These are phyloP conservation scores for Gamarada debralockiae DNA, from an alignment of 495 filamentous ascomycete genomes.

Conservation along the genomic window DNA sequence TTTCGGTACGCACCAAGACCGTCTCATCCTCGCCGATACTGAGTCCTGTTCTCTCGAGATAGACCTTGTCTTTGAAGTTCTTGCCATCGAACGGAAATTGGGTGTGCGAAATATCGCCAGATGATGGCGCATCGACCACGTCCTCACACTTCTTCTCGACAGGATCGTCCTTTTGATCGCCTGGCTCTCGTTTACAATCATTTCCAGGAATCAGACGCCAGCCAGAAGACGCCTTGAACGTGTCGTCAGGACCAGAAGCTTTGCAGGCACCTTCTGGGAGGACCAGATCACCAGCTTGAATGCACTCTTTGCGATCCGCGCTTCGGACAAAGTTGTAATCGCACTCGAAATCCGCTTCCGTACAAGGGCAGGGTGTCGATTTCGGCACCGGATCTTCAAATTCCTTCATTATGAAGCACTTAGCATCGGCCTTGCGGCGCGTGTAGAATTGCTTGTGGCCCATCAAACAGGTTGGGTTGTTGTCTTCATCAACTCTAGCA, in stretches of 20 bases:
- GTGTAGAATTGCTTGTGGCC: constrained; percentile 82
- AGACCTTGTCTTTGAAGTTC: constrained; percentile 61
- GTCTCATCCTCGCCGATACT: constrained; percentile 71
- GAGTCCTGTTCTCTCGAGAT: constrained; percentile 74
- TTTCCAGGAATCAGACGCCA: constrained; percentile 93
- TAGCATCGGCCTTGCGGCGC: constrained; percentile 75
- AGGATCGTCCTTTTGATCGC: constrained; percentile 54
- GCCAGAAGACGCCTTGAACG: constrained; percentile 78
- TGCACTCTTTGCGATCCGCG: constrained; percentile 55
- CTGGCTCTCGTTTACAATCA: constrained; percentile 57
- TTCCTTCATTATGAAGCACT: constrained; percentile 85
- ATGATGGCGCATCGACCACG: constrained; percentile 37
- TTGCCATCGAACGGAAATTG: constrained; percentile 54
- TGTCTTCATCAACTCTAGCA: constrained; percentile 70
- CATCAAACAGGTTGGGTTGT: constrained; percentile 86
- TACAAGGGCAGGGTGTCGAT: constrained; percentile 73
- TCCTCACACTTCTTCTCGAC: constrained; percentile 54
- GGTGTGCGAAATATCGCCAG: constrained; percentile 56
- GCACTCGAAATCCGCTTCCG: constrained; percentile 84
- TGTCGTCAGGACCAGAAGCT: constrained; percentile 53
- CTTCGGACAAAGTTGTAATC: constrained; percentile 78
- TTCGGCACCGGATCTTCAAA: constrained; percentile 69
- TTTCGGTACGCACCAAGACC: constrained; percentile 69
- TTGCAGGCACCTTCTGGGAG: constrained; percentile 65
- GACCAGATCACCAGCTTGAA: constrained; percentile 33